Conservation (phyloP, 768 basidiomycete genomes). For the Leccinum truebloodii region DNA sequence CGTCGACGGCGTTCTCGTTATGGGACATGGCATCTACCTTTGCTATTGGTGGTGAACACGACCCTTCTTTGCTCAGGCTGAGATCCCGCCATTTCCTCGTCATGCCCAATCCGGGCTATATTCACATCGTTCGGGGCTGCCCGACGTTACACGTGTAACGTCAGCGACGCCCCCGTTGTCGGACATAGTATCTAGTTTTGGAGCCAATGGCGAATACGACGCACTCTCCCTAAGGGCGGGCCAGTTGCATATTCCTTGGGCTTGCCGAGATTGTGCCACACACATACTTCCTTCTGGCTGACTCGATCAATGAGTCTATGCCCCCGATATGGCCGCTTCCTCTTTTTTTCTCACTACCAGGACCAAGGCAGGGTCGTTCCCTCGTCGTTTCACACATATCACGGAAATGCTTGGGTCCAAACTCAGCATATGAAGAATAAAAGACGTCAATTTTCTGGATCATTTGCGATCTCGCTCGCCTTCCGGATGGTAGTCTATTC, state of each 20-base stretch:
- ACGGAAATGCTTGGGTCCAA: too few species aligned
- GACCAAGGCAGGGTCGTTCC: conserved; percentile 8
- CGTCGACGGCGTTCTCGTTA: conserved; percentile 14
- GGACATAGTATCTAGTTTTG: conserved; percentile 1
- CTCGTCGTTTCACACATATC: conserved; percentile 10
- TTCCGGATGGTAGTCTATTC: not conserved
- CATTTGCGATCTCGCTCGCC: not conserved
- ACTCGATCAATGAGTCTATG: not conserved
- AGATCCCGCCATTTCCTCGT: not conserved
- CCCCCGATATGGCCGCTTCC: not conserved
- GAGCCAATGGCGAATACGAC: conserved; percentile 7
- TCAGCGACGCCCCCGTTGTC: conserved; percentile 10
- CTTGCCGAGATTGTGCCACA: not conserved
- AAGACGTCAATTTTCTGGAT: not conserved
- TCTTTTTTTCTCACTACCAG: conserved; percentile 12
- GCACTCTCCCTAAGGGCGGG: not conserved
- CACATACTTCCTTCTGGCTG: not conserved
- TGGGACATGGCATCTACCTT: not conserved
- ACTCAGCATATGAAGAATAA: not conserved
- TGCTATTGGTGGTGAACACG: conserved; percentile 2
- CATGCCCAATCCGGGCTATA: not conserved
- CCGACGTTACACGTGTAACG: conserved; percentile 33
- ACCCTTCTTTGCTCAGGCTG: not conserved
- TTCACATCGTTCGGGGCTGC: conserved; percentile 12
- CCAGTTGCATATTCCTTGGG: conserved; percentile 7